A percentile compares a stretch with the other conserved stretches of the same genome.
These are phyloP conservation scores for Pisolithus tinctorius DNA, from an alignment of 768 basidiomycete species.

Conservation along the genomic window DNA sequence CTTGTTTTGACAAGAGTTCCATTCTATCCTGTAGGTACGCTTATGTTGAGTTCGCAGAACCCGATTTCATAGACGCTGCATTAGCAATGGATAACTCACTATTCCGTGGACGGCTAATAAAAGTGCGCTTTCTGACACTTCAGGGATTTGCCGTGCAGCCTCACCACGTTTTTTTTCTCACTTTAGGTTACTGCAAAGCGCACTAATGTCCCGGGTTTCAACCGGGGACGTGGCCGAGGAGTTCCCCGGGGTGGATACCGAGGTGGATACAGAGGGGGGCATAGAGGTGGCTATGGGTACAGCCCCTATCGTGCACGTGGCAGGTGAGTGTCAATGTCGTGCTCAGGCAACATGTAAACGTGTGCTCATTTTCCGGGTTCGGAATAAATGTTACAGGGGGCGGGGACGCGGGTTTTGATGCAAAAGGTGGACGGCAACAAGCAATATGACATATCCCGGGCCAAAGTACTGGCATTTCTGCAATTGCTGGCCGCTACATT, in stretches of 20 bases:
- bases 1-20: constrained; percentile 4
- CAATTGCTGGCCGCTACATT: too few species aligned
- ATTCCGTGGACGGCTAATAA: constrained; percentile 89
- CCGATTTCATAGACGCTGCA: constrained; percentile 85
- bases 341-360: constrained; percentile 61
- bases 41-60: constrained; percentile 97
- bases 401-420: constrained; percentile 63
- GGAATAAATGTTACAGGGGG: constrained; percentile 35
- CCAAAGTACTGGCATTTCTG: neutral
- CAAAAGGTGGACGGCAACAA: constrained; percentile 11
- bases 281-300: constrained; percentile 46
- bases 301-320: constrained; percentile 60
- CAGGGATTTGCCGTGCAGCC: neutral
- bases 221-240: constrained; percentile 74
- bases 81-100: constrained; percentile 93
- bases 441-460: constrained; percentile 9
- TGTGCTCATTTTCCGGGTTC: constrained; percentile 7
- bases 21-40: constrained; percentile 60
- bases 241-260: constrained; percentile 42
- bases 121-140: constrained; percentile 43
- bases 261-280: constrained; percentile 57
- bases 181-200: constrained; percentile 87
- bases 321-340: constrained; percentile 43
- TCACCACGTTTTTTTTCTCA: neutral
- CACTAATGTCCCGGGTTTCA: constrained; percentile 93